Evolutionary conservation across 768 basidiomycete genomes (phyloP).

Genomic region (Melanogaster broomeanus): DNA sequence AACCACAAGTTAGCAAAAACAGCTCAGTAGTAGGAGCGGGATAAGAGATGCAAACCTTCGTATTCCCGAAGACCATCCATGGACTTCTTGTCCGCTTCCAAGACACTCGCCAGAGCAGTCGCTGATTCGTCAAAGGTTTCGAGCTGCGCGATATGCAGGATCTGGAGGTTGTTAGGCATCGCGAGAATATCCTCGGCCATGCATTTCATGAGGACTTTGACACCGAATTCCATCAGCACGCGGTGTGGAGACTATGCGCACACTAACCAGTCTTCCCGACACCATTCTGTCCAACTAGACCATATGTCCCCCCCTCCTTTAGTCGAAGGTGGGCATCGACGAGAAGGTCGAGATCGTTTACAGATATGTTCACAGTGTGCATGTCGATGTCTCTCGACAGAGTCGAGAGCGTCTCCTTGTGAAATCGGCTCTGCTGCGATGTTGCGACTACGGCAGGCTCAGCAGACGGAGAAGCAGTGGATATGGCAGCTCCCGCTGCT

Average conservation of each 20-base stretch:
- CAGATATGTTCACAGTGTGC: constrained; percentile 50
- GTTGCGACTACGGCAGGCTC: constrained; percentile 35
- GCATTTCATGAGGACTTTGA: constrained; percentile 8
- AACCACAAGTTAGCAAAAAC: neutral
- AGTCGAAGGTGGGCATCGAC: constrained; percentile 53
- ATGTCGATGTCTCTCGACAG: constrained; percentile 48
- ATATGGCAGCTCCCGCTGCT: neutral
- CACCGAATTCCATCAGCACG: neutral
- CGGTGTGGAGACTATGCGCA: constrained; percentile 7
- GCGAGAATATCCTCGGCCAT: constrained; percentile 15
- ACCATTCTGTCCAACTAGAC: constrained; percentile 49
- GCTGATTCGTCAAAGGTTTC: constrained; percentile 11
- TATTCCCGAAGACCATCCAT: constrained; percentile 7
- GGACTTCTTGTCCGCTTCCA: constrained; percentile 4
- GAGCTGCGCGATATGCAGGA: constrained; percentile 11
- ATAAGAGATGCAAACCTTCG: constrained; percentile 1
- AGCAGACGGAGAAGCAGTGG: neutral
- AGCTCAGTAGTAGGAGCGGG: neutral
- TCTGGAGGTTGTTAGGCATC: constrained; percentile 11
- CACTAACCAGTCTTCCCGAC: constrained; percentile 50
- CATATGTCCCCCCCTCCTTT: constrained; percentile 50
- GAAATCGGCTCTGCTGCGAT: constrained; percentile 51
- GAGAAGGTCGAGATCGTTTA: constrained; percentile 54
- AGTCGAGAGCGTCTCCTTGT: constrained; percentile 47
- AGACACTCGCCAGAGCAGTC: constrained; percentile 7